Percentiles rank a stretch among this genome's conserved stretches.
phyloP scores from a whole-genome alignment of 768 basidiomycete genomes.

The Podaxis carcinomalis region DNA sequence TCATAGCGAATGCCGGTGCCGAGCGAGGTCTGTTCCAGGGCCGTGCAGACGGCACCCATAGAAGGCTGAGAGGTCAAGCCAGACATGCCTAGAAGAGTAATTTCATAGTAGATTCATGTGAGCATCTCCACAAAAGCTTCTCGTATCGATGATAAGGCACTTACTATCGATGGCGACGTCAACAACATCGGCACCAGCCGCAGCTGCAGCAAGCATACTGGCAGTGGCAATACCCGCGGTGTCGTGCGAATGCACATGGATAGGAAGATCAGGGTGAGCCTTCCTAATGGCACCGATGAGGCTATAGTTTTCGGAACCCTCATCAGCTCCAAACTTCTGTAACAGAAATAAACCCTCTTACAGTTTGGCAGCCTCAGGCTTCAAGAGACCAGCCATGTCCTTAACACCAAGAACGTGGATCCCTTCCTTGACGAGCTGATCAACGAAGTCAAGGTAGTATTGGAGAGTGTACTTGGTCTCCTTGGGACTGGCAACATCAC shows the following conservation, averaged over 20 bases:
- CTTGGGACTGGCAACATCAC: slow-evolving; percentile 91
- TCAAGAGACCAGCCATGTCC: slow-evolving; percentile 97
- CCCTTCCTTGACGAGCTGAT: slow-evolving; percentile 89
- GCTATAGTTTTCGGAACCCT: slow-evolving; percentile 32
- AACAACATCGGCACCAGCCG: slow-evolving; percentile 96
- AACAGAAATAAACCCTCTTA: slow-evolving; percentile 32
- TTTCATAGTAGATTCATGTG: slow-evolving; percentile 9
- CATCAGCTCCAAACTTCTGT: neutral
- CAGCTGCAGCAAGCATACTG: slow-evolving; percentile 94
- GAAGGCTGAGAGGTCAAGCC: slow-evolving; percentile 97
- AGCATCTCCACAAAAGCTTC: slow-evolving; percentile 8
- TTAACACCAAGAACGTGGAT: slow-evolving; percentile 98
- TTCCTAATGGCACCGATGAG: slow-evolving; percentile 93
- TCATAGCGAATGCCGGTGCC: slow-evolving; percentile 97
- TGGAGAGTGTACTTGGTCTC: slow-evolving; percentile 96
- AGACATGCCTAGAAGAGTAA: slow-evolving; percentile 74
- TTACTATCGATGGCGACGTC: slow-evolving; percentile 98
- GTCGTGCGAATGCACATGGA: slow-evolving; percentile 99
- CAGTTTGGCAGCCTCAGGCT: slow-evolving; percentile 91
- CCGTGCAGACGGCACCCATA: slow-evolving; percentile 96
- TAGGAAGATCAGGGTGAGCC: slow-evolving; percentile 95
- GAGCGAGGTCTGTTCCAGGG: slow-evolving; percentile 88
- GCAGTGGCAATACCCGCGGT: slow-evolving; percentile 97
- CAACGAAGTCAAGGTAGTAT: slow-evolving; percentile 96
- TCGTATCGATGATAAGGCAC: slow-evolving; percentile 23